Evolutionary conservation across 75 land plant genomes (phyloP).

Genomic region (Picea sitchensis): DNA sequence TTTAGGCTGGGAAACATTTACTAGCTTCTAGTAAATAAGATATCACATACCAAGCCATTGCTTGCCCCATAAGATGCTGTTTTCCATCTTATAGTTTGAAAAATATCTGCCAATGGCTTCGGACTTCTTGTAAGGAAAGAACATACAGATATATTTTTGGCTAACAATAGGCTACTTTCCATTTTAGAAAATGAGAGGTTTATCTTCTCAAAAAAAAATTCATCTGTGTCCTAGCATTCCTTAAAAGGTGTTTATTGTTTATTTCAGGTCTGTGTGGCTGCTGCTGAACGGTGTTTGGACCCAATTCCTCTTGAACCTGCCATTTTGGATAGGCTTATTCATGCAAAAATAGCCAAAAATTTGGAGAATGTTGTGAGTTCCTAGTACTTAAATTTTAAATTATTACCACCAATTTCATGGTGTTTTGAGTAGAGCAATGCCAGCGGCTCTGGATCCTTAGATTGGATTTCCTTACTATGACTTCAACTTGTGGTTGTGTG

Average conservation of each 20-base stretch:
- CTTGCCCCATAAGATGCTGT: neutral
- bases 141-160: neutral
- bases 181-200: neutral
- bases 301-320: conserved; percentile 80
- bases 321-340: conserved; percentile 80
- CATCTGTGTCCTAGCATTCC: neutral
- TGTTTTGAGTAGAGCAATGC: neutral
- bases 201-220: no score
- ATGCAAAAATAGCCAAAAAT: conserved; percentile 63
- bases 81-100: neutral
- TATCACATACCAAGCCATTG: neutral
- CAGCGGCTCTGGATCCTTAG: neutral
- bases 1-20: neutral
- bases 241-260: neutral
- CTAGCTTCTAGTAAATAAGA: neutral
- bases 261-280: conserved; percentile 80
- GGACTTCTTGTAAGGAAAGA: neutral
- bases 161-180: neutral
- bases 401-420: neutral
- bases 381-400: neutral
- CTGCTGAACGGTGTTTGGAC: conserved; percentile 93
- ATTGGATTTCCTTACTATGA: neutral
- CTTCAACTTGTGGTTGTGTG: neutral
- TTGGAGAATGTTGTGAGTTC: neutral
- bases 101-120: neutral